phyloP scores from a whole-genome alignment of 164 flowering plant species.

The Chimonanthus praecox region DNA sequence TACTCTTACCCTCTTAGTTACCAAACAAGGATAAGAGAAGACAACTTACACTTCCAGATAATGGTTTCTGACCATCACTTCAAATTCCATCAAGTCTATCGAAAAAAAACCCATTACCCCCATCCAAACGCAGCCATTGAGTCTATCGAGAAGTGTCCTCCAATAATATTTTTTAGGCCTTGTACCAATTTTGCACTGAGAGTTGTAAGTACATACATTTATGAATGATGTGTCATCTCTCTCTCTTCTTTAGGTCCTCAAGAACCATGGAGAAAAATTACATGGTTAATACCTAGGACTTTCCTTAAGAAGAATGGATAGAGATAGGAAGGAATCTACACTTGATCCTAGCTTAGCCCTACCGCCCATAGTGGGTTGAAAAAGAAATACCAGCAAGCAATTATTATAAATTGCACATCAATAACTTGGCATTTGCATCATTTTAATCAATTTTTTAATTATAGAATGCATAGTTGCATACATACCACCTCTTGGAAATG shows the following conservation, averaged over 20 bases:
- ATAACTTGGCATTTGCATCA: background rate
- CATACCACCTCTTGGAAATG: constrained; percentile 37
- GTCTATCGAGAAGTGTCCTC: no score
- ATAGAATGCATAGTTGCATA: constrained; percentile 20
- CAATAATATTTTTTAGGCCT: no score
- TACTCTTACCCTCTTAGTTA: no score
- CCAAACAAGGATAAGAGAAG: no score
- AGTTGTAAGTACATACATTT: background rate
- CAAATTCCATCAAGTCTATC: no score
- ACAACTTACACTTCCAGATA: no score
- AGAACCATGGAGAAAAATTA: background rate
- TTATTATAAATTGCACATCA: constrained; percentile 3
- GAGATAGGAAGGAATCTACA: constrained; percentile 7
- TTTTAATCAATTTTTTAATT: constrained; percentile 6
- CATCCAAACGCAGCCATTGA: no score
- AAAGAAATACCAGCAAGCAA: constrained; percentile 1
- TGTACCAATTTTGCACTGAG: background rate
- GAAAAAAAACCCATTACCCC: no score
- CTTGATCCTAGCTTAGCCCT: constrained; percentile 1
- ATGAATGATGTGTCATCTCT: background rate
- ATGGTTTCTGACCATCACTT: no score
- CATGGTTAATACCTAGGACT: constrained; percentile 2
- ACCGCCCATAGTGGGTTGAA: constrained; percentile 11
- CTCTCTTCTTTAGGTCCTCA: background rate
- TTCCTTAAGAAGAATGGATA: constrained; percentile 1